Evolutionary conservation across 139 green algal genomes (phyloP), one percentile per base, ranked within the genome.

Genomic region (Dunaliella sp.): DNA sequence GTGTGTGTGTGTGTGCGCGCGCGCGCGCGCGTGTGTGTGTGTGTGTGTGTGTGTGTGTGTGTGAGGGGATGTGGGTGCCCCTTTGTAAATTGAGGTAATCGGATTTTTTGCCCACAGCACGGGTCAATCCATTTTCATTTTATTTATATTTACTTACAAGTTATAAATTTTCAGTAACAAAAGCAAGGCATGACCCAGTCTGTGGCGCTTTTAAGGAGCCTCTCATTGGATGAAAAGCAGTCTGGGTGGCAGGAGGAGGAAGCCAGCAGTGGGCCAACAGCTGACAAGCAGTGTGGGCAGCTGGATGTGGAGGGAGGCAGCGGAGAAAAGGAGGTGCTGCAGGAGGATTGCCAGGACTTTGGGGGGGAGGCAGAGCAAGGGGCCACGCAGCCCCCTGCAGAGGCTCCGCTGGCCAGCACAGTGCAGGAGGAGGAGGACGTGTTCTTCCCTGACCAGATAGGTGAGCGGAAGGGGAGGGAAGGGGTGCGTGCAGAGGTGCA

Each of bases 341-440:
- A 74, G 74, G 22, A 87, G 74, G 36, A 77, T 83, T 7, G 83
- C 83, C 83, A 87, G 77, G 74, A 77, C 72, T 72, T 58, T 73
- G 37, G 59, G 34, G 30, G 38, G 32, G 31, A 3, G 74, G 31
- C 16, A 12, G 12, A 80, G 21, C 12, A 24, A 80, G 31, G n/a
- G 74, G 3, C 48, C 16, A 16, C 16, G 48, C 48, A 65, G 7
- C 48, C 48, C 7, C 48, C 48, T 65, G 7, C 48, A 26, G 59
- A 76, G 59, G 24, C 22, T n/a, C 25, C 59, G 59, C 59, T 76
- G 59, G 24, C 59, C 24, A 77, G 65, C 28, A 28, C 65, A 77
- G 32, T 81, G 21, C 7, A 36, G 21, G 32, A 81, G 31, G 32
- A 81, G 12, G 31, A 81, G 31, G 32, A 21, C n/a, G n/a, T 80